These are phyloP conservation scores for Tetrastigma voinierianum DNA, from an alignment of 164 flowering plant species.

Conservation along the genomic window DNA sequence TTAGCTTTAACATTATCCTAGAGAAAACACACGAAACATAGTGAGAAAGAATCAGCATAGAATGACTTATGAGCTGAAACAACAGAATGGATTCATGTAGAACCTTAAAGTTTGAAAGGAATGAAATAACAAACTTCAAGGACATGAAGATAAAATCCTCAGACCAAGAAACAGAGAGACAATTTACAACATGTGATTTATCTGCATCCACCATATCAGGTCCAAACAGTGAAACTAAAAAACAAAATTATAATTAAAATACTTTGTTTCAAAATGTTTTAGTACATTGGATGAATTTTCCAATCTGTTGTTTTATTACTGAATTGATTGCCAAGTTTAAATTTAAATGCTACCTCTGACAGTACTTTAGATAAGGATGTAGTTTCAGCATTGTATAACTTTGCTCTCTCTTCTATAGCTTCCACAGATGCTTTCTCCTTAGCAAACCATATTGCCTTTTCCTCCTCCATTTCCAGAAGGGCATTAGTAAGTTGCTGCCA, in stretches of 20 bases:
- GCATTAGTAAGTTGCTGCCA: constrained; percentile 79
- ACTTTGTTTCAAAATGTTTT: too few relatives aligned
- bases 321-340: neutral
- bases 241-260: too few relatives aligned
- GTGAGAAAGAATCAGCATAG: neutral
- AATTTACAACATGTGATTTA: too few relatives aligned
- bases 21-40: neutral
- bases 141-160: neutral
- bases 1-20: neutral
- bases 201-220: too few relatives aligned
- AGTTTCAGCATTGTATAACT: constrained; percentile 43
- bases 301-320: too few relatives aligned
- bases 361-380: constrained; percentile 42
- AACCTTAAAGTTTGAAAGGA: neutral
- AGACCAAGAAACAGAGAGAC: too few relatives aligned
- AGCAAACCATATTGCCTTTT: constrained; percentile 77
- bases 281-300: too few relatives aligned
- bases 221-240: too few relatives aligned
- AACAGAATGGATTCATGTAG: neutral
- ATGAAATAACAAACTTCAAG: neutral
- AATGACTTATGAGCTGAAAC: neutral
- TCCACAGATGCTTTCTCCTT: constrained; percentile 71
- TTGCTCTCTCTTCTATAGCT: constrained; percentile 55
- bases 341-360: constrained; percentile 46
- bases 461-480: constrained; percentile 84